Percentiles rank a stretch among this genome's conserved stretches.
These are phyloP conservation scores for Gymnopus androsaceus DNA, from an alignment of 1,284 basidiomycete species.

Conservation along the genomic window DNA sequence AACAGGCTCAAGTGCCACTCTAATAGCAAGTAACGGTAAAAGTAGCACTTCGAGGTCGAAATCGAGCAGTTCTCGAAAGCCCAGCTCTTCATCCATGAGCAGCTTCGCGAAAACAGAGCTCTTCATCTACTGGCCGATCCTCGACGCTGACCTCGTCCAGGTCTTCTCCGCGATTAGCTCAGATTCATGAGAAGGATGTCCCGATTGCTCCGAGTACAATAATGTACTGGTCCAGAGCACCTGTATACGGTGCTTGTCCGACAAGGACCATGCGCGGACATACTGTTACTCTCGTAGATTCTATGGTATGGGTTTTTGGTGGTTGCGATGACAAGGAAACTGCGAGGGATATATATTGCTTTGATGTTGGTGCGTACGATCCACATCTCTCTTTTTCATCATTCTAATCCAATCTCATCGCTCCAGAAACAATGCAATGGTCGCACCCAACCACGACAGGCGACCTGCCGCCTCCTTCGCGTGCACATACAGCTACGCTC, in stretches of 20 bases:
- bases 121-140: slow-evolving; percentile 1
- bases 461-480: slow-evolving; percentile 76
- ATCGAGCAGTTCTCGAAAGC: slow-evolving; percentile 7
- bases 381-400: not conserved
- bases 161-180: slow-evolving; percentile 53
- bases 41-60: slow-evolving; percentile 11
- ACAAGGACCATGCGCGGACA: slow-evolving; percentile 81
- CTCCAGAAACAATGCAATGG: slow-evolving; percentile 90
- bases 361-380: slow-evolving; percentile 77
- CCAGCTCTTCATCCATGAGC: not conserved
- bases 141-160: slow-evolving; percentile 36
- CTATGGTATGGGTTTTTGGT: slow-evolving; percentile 85
- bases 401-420: not conserved
- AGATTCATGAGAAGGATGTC: slow-evolving; percentile 49
- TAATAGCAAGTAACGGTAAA: not conserved
- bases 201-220: slow-evolving; percentile 55
- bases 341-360: slow-evolving; percentile 80
- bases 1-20: slow-evolving; percentile 30
- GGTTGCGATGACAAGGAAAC: slow-evolving; percentile 83
- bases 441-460: slow-evolving; percentile 74
- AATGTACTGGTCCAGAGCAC: slow-evolving; percentile 88
- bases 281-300: slow-evolving; percentile 81
- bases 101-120: slow-evolving; percentile 1
- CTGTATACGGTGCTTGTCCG: slow-evolving; percentile 78
- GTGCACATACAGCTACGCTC: slow-evolving; percentile 87